phyloP scores from a whole-genome alignment of 768 basidiomycete species.

The Termitomyces heimii region DNA sequence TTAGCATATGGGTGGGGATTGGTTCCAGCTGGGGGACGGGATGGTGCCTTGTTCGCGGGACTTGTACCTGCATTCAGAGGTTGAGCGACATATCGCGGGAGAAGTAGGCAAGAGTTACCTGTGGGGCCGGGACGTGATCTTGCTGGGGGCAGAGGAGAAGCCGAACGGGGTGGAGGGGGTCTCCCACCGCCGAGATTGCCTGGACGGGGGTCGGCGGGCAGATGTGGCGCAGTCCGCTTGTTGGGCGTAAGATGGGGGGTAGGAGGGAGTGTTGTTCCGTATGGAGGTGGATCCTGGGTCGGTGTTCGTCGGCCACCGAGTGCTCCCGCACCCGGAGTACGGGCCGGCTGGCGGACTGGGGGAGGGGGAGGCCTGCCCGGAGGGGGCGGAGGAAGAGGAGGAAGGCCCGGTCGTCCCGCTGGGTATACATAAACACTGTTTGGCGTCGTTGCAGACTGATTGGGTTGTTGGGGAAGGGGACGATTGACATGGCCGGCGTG shows the following conservation, averaged over 20 bases:
- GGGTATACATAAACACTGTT: conserved; percentile 25
- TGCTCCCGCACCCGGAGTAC: conserved; percentile 24
- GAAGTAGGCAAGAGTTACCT: conserved; percentile 31
- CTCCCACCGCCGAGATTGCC: conserved; percentile 41
- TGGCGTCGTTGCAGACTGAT: conserved; percentile 22
- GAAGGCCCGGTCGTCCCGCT: conserved; percentile 42
- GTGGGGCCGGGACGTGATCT: conserved; percentile 20
- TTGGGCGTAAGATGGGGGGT: conserved; percentile 40
- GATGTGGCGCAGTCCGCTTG: conserved; percentile 42
- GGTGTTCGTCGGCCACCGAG: conserved; percentile 46
- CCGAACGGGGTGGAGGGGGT: conserved; percentile 30
- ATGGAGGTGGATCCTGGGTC: conserved; percentile 47
- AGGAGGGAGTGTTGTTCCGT: conserved; percentile 35
- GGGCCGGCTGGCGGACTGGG: conserved; percentile 31
- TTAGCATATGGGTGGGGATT: conserved; percentile 55
- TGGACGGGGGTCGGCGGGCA: conserved; percentile 59
- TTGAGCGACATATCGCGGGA: conserved; percentile 45
- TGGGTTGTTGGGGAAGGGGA: conserved; percentile 36
- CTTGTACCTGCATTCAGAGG: conserved; percentile 26
- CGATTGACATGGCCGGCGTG: conserved; percentile 28
- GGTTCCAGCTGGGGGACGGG: conserved; percentile 35
- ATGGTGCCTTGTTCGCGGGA: conserved; percentile 36
- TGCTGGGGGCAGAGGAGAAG: conserved; percentile 35
- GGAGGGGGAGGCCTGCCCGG: conserved; percentile 58
- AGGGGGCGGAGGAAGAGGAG: conserved; percentile 67